Evolutionary conservation across 2,329 filamentous ascomycete species (phyloP).

Genomic region (Pseudocercospora vitis): DNA sequence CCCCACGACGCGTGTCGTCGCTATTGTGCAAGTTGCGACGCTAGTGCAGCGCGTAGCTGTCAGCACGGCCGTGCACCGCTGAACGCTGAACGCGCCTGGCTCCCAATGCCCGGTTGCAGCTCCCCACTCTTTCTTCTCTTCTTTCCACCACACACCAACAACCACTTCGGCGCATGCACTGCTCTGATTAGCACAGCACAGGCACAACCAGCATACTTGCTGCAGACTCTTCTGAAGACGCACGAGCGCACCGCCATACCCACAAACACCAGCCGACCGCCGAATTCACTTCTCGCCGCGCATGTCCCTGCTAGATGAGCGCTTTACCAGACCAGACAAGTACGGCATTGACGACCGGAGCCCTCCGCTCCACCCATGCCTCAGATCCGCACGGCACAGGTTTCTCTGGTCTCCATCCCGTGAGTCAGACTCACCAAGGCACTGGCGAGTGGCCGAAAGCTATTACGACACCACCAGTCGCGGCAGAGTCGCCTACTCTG

Average conservation of each 20-base stretch:
- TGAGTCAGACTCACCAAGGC: no score
- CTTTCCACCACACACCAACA: background rate
- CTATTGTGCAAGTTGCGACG: conserved; percentile 11
- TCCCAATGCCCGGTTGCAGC: background rate
- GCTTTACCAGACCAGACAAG: background rate
- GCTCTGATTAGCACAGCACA: background rate
- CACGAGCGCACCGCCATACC: background rate
- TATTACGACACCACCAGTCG: background rate
- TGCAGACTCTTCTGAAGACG: background rate
- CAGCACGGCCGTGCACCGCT: no score
- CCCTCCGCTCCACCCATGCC: no score
- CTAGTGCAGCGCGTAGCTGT: conserved; percentile 5
- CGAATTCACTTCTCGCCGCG: background rate
- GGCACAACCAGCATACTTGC: background rate
- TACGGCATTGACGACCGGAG: background rate
- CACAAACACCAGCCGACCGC: background rate
- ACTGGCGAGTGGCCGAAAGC: no score
- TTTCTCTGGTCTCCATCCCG: no score
- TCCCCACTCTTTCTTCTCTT: background rate
- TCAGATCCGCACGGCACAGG: no score
- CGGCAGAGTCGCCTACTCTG: background rate
- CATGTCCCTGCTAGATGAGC: background rate
- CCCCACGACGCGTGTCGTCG: conserved; percentile 3
- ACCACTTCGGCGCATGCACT: background rate
- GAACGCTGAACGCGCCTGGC: background rate